Evolutionary conservation across 2,329 filamentous ascomycete genomes (phyloP).

Genomic region (Alternaria solani): DNA sequence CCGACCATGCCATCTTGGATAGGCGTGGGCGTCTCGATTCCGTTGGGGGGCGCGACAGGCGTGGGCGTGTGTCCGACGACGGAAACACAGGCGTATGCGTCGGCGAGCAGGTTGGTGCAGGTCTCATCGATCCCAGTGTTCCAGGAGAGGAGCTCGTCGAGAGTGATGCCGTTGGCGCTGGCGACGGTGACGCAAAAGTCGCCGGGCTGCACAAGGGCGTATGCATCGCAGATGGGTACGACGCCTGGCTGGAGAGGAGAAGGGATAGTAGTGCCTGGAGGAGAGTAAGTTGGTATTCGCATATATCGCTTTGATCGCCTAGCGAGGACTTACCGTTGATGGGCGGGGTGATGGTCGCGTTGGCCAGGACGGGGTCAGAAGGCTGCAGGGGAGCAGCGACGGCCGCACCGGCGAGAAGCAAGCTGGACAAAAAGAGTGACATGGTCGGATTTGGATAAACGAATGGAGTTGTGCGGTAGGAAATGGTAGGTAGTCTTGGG

Average conservation of each 20-base stretch:
- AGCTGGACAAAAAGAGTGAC: background rate
- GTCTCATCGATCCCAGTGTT: slow-evolving; percentile 11
- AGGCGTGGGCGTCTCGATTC: slow-evolving; percentile 9
- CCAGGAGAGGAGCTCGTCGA: slow-evolving; percentile 18
- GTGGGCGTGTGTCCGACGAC: slow-evolving; percentile 16
- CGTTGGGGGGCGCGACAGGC: slow-evolving; percentile 10
- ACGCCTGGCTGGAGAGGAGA: slow-evolving; percentile 9
- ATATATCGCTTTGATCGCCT: background rate
- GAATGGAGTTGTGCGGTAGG: background rate
- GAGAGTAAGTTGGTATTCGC: background rate
- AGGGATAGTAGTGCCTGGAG: background rate
- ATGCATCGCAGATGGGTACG: slow-evolving; percentile 16
- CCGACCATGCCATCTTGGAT: slow-evolving; percentile 13
- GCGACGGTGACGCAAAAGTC: slow-evolving; percentile 17
- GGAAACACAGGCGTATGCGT: slow-evolving; percentile 20
- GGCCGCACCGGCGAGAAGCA: background rate
- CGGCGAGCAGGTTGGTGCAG: slow-evolving; percentile 15
- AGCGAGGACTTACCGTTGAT: background rate
- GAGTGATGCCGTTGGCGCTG: slow-evolving; percentile 9
- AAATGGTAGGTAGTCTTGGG: background rate
- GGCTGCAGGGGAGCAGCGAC: background rate
- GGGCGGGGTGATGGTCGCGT: background rate
- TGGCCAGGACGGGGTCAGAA: background rate
- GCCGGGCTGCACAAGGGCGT: slow-evolving; percentile 12
- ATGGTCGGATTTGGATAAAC: background rate